Base-by-base conservation (phyloP, 1,139 yeast species). In the Nakaseomyces nivariensis region DNA sequence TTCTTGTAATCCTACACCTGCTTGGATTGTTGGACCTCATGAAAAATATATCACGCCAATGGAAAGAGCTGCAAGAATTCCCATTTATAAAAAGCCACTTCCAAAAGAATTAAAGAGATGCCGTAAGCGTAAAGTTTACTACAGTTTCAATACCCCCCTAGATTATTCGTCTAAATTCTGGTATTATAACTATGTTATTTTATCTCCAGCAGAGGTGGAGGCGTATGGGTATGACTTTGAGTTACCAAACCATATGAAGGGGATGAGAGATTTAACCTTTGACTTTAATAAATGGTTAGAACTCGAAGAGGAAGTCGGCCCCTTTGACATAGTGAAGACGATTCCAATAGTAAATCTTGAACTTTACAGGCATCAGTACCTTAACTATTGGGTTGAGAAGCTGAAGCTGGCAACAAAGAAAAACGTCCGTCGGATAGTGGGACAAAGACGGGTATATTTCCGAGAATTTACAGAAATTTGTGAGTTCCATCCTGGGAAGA, bases 71-170 rank as follows among this genome's bases (percentile, higher is more conserved):
- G 34, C 22, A 5, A 41, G 3, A 13, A 17, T n/a, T 27, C 44
- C 44, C 7, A 41, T 41, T 27, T 41, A 41, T 41, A 41, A 41
- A 25, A 41, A 41, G 34, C 11, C 29, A 13, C 44, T 41, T 27
- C 44, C 44, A 4, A 13, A 27, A 27, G 8, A 29, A 13, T 25
- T 41, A 8, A 41, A 29, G 25, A 6, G 44, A 24, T 38, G 42
- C 11, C 42, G 17, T 6, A 38, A 38, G 25, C 29, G 31, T 5
- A 38, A 26, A 7, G 5, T 38, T 38, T 26, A 38, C 24, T 9
- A 10, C 8, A 38, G 42, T 25, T 38, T 38, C 13, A 25, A 25
- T 38, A 31, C 5, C 7, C 38, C 38, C 13, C 7, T 6, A 36
- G 25, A 36, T 17, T 36, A 36, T 10, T 6, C 9, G n/a, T 13